A percentile compares a stretch with the other conserved stretches of the same genome.
phyloP scores from a whole-genome alignment of 805 yeast genomes.

The Kodamaea fukazawae region DNA sequence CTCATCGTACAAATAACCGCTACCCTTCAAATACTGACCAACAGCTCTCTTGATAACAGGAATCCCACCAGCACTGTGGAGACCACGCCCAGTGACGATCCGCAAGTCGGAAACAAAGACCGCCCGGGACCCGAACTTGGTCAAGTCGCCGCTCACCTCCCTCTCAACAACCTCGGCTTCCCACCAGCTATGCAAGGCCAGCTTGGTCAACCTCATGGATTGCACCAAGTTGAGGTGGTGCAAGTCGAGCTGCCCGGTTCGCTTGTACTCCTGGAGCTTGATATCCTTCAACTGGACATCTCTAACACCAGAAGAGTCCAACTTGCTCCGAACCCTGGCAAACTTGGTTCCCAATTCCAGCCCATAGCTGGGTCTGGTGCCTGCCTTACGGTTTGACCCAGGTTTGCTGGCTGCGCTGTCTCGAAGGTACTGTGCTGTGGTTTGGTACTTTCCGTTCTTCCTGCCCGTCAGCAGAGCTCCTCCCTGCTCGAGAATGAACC shows the following conservation, averaged over 20 bases:
- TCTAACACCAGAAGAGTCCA: conserved; percentile 2
- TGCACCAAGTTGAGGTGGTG: conserved; percentile 51
- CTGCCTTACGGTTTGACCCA: not conserved
- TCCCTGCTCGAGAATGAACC: conserved; percentile 28
- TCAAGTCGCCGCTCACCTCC: conserved; percentile 34
- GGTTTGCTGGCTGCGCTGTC: not conserved
- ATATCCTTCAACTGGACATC: conserved; percentile 1
- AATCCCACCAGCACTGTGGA: conserved; percentile 60
- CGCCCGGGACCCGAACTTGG: conserved; percentile 34
- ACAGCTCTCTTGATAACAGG: conserved; percentile 48
- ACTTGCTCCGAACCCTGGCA: conserved; percentile 8
- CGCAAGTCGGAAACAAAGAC: conserved; percentile 41
- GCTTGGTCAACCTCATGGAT: conserved; percentile 40
- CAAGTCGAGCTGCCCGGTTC: conserved; percentile 44
- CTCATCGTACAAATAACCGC: conserved; percentile 47
- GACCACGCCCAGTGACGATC: conserved; percentile 67
- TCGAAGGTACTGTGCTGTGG: not conserved
- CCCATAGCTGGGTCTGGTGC: not conserved
- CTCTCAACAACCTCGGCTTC: conserved; percentile 46
- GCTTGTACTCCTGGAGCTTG: conserved; percentile 3
- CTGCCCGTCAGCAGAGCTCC: conserved; percentile 23
- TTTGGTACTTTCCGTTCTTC: not conserved
- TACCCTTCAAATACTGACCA: conserved; percentile 32
- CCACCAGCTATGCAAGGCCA: conserved; percentile 61
- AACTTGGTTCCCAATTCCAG: conserved; percentile 5